phyloP scores from a whole-genome alignment of 495 filamentous ascomycete species.

The Glarea lozoyensis region DNA sequence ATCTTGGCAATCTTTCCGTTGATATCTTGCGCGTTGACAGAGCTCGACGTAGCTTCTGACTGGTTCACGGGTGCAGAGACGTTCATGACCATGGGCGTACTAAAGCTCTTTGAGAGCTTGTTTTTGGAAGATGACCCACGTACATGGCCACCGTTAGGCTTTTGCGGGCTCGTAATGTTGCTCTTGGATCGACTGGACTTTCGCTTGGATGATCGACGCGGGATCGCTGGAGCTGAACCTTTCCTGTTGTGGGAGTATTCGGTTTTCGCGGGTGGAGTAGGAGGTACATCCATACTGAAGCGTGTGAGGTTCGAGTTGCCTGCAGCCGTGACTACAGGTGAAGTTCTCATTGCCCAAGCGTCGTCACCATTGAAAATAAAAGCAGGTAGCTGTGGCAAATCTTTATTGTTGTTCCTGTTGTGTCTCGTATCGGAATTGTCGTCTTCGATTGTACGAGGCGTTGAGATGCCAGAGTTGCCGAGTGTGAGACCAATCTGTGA shows the following conservation, averaged over 20 bases:
- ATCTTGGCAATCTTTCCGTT: slow-evolving; percentile 23
- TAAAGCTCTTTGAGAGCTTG: not conserved
- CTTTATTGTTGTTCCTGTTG: not conserved
- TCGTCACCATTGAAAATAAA: slow-evolving; percentile 11
- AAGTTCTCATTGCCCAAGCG: slow-evolving; percentile 10
- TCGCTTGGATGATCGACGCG: slow-evolving; percentile 16
- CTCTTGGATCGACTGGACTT: slow-evolving; percentile 4
- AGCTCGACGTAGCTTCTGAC: too few species aligned
- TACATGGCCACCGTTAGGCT: not conserved
- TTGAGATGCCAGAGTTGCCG: not conserved
- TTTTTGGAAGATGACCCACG: not conserved
- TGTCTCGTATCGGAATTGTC: too few species aligned
- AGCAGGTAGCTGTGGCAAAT: slow-evolving; percentile 8
- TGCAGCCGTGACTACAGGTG: slow-evolving; percentile 4
- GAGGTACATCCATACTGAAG: slow-evolving; percentile 1
- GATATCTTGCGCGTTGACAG: slow-evolving; percentile 7
- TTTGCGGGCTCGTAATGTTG: not conserved
- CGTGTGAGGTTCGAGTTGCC: slow-evolving; percentile 2
- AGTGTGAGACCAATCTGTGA: not conserved
- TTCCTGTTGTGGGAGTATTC: not conserved
- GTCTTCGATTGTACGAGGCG: not conserved
- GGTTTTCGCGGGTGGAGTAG: not conserved
- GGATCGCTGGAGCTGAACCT: slow-evolving; percentile 5
- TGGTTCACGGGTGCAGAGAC: not conserved
- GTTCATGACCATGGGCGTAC: not conserved